These are phyloP conservation scores for Cryptococcus sp. DNA, from an alignment of 1,284 basidiomycete species.

Conservation along the genomic window DNA sequence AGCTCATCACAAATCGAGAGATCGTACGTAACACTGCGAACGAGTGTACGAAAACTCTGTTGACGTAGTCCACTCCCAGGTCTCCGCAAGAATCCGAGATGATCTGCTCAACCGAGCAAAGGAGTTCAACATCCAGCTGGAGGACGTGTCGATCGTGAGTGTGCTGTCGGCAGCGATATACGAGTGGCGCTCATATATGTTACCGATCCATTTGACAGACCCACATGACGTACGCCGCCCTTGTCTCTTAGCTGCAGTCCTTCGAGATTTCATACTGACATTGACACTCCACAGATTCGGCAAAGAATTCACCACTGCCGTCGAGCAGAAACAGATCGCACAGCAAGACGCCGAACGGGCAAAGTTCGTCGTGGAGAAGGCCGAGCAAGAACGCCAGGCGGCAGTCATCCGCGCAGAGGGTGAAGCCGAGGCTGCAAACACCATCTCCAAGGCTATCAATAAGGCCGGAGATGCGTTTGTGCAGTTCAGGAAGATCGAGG, in stretches of 20 bases:
- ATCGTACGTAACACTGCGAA: constrained; percentile 44
- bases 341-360: constrained; percentile 90
- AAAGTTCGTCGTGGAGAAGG: constrained; percentile 93
- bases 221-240: constrained; percentile 55
- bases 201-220: constrained; percentile 43
- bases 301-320: constrained; percentile 68
- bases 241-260: neutral
- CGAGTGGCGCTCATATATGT: neutral
- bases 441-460: constrained; percentile 84
- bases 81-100: constrained; percentile 89
- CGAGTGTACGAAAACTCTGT: too few species aligned
- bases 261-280: neutral
- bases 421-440: constrained; percentile 93
- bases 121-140: constrained; percentile 94
- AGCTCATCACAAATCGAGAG: constrained; percentile 74
- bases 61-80: constrained; percentile 55
- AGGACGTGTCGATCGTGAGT: constrained; percentile 86
- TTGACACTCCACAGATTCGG: constrained; percentile 31
- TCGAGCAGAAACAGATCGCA: constrained; percentile 79
- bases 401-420: constrained; percentile 97
- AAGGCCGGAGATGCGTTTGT: constrained; percentile 96
- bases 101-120: constrained; percentile 90
- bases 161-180: neutral
- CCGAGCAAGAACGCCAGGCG: constrained; percentile 98
- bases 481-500: constrained; percentile 94